phyloP scores from a whole-genome alignment of 495 filamentous ascomycete species.

The Lophiotrema nucula region DNA sequence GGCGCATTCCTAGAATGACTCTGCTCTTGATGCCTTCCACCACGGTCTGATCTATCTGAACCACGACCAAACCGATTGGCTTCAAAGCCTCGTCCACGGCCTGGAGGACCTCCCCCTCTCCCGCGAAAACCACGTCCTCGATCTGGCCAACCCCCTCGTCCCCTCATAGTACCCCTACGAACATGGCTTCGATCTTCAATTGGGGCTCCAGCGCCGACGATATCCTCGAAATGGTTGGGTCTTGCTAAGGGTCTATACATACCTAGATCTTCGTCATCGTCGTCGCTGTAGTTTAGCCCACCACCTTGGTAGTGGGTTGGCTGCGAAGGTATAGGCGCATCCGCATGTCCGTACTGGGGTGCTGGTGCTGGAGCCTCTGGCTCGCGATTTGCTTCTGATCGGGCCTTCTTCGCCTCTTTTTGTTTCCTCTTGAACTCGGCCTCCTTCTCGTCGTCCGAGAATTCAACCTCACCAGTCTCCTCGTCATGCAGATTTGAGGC shows the following conservation, averaged over 20 bases:
- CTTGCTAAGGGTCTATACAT: conserved; percentile 36
- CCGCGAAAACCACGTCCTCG: conserved; percentile 31
- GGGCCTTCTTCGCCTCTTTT: conserved; percentile 43
- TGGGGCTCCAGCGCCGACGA: conserved; percentile 29
- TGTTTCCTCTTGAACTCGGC: conserved; percentile 66
- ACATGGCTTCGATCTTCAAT: conserved; percentile 34
- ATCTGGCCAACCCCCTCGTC: conserved; percentile 24
- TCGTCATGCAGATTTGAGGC: conserved; percentile 94
- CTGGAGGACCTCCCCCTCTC: conserved; percentile 40
- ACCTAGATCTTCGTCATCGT: conserved; percentile 35
- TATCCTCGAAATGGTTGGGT: conserved; percentile 32
- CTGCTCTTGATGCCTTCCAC: conserved; percentile 39
- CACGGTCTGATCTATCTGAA: conserved; percentile 37
- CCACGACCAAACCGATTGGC: conserved; percentile 45
- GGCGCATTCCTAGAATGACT: not conserved
- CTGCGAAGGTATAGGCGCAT: not conserved
- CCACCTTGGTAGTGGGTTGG: conserved; percentile 17
- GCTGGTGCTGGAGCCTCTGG: not conserved
- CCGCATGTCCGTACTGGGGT: not conserved
- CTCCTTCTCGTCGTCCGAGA: conserved; percentile 94
- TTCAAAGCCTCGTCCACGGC: conserved; percentile 51
- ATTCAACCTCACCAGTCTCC: conserved; percentile 88
- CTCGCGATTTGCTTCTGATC: conserved; percentile 9
- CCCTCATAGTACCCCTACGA: conserved; percentile 18
- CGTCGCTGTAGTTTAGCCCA: conserved; percentile 30